phyloP scores from a whole-genome alignment of 495 filamentous ascomycete genomes.

The Xylaria venustula region DNA sequence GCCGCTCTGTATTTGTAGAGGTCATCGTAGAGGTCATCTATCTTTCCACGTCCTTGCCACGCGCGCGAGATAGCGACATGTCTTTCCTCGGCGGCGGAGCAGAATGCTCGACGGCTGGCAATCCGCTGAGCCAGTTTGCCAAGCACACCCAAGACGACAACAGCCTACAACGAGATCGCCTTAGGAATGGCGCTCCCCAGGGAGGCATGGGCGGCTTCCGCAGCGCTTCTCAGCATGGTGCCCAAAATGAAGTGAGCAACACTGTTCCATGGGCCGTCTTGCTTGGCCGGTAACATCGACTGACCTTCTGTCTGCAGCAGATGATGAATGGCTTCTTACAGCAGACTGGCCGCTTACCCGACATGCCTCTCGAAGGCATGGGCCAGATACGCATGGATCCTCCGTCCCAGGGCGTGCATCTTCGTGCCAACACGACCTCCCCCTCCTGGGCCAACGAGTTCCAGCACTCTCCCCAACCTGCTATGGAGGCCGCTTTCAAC shows the following conservation, averaged over 20 bases:
- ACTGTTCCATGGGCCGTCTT: too few species aligned
- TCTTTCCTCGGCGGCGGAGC: slow-evolving; percentile 86
- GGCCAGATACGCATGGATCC: slow-evolving; percentile 38
- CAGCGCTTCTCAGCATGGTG: slow-evolving; percentile 35
- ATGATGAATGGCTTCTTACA: slow-evolving; percentile 94
- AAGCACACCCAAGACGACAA: slow-evolving; percentile 96
- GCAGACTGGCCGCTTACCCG: slow-evolving; percentile 52
- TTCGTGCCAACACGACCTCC: slow-evolving; percentile 58
- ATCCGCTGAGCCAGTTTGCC: slow-evolving; percentile 93
- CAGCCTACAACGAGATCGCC: slow-evolving; percentile 83
- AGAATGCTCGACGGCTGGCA: slow-evolving; percentile 94
- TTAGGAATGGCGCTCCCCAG: slow-evolving; percentile 67
- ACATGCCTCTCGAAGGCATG: slow-evolving; percentile 44
- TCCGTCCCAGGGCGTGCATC: slow-evolving; percentile 43
- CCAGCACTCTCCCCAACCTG: slow-evolving; percentile 61
- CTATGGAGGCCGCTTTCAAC: slow-evolving; percentile 79
- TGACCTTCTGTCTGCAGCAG: slow-evolving; percentile 39
- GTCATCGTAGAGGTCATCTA: too few species aligned
- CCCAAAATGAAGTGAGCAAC: slow-evolving; percentile 47
- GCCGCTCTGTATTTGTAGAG: neutral
- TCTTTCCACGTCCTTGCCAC: neutral
- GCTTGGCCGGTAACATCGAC: neutral
- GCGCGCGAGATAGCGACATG: slow-evolving; percentile 51
- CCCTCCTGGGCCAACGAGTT: slow-evolving; percentile 56
- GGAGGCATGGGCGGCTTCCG: slow-evolving; percentile 41